phyloP scores from a whole-genome alignment of 495 filamentous ascomycete species.

The Talaromyces ruber region DNA sequence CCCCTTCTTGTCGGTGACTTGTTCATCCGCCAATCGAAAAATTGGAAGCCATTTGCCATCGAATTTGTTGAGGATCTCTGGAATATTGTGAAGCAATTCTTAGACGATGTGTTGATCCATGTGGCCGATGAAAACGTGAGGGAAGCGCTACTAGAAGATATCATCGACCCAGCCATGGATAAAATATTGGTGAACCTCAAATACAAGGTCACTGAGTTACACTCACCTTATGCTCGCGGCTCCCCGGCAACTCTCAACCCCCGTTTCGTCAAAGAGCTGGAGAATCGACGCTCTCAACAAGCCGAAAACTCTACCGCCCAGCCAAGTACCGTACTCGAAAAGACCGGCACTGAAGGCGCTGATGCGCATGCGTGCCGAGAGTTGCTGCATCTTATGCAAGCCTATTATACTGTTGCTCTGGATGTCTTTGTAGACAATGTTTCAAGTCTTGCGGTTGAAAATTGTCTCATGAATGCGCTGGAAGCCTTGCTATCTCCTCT shows the following conservation, averaged over 20 bases:
- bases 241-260: constrained; percentile 9
- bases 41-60: constrained; percentile 28
- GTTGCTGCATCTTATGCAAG: constrained; percentile 6
- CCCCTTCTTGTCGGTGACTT: constrained; percentile 32
- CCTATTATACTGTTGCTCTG: constrained; percentile 6
- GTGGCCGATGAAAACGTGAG: constrained; percentile 22
- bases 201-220: constrained; percentile 11
- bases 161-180: constrained; percentile 25
- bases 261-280: not conserved
- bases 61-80: constrained; percentile 20
- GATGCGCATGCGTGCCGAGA: constrained; percentile 6
- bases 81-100: constrained; percentile 20
- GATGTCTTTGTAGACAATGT: constrained; percentile 51
- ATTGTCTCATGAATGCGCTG: constrained; percentile 38
- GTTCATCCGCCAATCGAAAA: constrained; percentile 31
- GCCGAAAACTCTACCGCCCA: not conserved
- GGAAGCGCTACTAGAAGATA: constrained; percentile 20
- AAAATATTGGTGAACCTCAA: constrained; percentile 13
- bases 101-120: constrained; percentile 19
- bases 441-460: constrained; percentile 49
- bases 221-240: constrained; percentile 7
- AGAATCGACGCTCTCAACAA: not conserved
- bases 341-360: not conserved
- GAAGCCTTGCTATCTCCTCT: constrained; percentile 19
- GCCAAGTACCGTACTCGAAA: not conserved